These are phyloP conservation scores for Lentinula novae-zelandiae DNA, from an alignment of 1,284 basidiomycete species.

Conservation along the genomic window DNA sequence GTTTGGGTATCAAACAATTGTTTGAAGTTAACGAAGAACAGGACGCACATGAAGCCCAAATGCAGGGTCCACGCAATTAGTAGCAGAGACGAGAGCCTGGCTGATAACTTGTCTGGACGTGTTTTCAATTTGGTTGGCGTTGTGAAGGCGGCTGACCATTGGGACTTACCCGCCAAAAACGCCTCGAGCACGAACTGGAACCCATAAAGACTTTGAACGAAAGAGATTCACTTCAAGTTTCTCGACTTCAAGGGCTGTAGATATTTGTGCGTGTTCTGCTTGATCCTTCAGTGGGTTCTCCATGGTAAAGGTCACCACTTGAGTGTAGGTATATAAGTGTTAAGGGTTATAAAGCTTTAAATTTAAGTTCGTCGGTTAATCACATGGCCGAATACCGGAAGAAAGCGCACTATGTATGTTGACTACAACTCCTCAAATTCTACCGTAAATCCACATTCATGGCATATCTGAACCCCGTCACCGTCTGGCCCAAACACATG, in stretches of 20 bases:
- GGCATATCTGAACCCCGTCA: conserved; percentile 69
- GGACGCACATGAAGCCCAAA: conserved; percentile 68
- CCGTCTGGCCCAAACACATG: conserved; percentile 75
- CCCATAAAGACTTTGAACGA: conserved; percentile 70
- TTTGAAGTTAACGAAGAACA: conserved; percentile 3
- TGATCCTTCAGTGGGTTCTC: conserved; percentile 26
- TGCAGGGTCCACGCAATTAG: conserved; percentile 65
- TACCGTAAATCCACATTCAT: conserved; percentile 83
- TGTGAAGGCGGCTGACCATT: neutral
- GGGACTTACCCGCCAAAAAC: conserved; percentile 73
- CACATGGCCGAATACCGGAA: neutral
- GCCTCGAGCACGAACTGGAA: conserved; percentile 65
- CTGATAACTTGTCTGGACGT: conserved; percentile 74
- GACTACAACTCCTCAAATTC: conserved; percentile 76
- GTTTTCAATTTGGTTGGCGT: neutral
- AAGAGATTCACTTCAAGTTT: conserved; percentile 74
- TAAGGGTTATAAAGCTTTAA: neutral
- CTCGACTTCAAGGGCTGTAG: conserved; percentile 74
- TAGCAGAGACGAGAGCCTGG: conserved; percentile 79
- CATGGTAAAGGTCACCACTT: neutral
- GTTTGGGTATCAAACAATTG: neutral
- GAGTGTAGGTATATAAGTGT: neutral
- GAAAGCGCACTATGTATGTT: conserved; percentile 15
- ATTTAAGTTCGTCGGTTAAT: neutral
- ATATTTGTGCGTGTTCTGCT: conserved; percentile 58